Percentiles rank a stretch among this genome's conserved stretches.
Evolutionary conservation across 257 asterid species (phyloP).

Genomic region (Salvia miltiorrhiza): DNA sequence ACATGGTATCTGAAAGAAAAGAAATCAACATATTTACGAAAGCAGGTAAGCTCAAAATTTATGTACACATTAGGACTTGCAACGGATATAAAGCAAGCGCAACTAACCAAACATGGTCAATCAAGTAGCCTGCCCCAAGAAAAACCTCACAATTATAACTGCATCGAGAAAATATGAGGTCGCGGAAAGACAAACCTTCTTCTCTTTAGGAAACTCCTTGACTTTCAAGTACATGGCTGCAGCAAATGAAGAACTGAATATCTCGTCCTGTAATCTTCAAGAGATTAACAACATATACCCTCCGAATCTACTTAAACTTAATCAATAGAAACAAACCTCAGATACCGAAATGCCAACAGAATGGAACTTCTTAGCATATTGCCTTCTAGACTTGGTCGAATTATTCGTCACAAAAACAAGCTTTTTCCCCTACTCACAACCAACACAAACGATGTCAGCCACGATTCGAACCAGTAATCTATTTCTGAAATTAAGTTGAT

Average conservation of each 20-base stretch:
- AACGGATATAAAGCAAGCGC: neutral
- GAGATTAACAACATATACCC: neutral
- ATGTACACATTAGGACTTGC: neutral
- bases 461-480: neutral
- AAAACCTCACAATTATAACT: neutral
- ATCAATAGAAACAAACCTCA: slow-evolving; percentile 50
- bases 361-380: slow-evolving; percentile 67
- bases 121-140: neutral
- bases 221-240: slow-evolving; percentile 93
- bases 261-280: slow-evolving; percentile 68
- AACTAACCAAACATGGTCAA: slow-evolving; percentile 1
- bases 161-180: neutral
- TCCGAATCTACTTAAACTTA: neutral
- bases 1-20: too few relatives aligned
- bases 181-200: slow-evolving; percentile 51
- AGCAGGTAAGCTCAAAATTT: neutral
- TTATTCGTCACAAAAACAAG: slow-evolving; percentile 92
- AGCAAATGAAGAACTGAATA: slow-evolving; percentile 88
- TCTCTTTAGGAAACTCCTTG: slow-evolving; percentile 65
- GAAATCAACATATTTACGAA: neutral
- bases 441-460: slow-evolving; percentile 1
- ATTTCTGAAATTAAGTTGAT: neutral
- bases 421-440: slow-evolving; percentile 62
- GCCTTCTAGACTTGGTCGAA: slow-evolving; percentile 81
- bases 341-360: slow-evolving; percentile 76